These are phyloP conservation scores for Fusarium papillatum DNA, from an alignment of 2,329 filamentous ascomycete genomes.

Conservation along the genomic window DNA sequence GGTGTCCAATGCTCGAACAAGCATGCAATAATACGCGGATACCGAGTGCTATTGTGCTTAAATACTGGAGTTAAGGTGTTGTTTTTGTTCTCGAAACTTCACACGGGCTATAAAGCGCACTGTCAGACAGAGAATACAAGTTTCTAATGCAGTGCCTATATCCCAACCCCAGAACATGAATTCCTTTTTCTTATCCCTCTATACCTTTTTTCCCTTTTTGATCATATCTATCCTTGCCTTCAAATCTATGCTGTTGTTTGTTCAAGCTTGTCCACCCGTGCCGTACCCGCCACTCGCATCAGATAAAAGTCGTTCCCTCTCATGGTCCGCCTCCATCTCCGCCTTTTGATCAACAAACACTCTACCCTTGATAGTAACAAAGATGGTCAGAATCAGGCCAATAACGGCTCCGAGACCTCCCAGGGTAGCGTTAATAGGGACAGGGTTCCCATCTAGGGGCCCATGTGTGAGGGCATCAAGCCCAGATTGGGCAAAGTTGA, in stretches of 20 bases:
- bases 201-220: background rate
- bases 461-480: slow-evolving; percentile 74
- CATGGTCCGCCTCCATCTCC: slow-evolving; percentile 22
- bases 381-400: slow-evolving; percentile 9
- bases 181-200: background rate
- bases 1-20: background rate
- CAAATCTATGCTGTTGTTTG: background rate
- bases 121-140: background rate
- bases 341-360: slow-evolving; percentile 29
- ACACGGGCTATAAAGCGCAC: background rate
- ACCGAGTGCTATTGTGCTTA: background rate
- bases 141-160: background rate
- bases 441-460: slow-evolving; percentile 19
- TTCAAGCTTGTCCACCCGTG: background rate
- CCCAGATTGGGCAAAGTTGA: slow-evolving; percentile 79
- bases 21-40: background rate
- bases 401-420: slow-evolving; percentile 16
- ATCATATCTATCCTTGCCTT: background rate
- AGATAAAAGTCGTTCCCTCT: slow-evolving; percentile 31
- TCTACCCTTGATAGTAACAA: slow-evolving; percentile 19
- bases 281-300: slow-evolving; percentile 17
- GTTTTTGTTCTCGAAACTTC: background rate
- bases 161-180: background rate
- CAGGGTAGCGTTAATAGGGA: slow-evolving; percentile 17
- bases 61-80: too few relatives aligned